Evolutionary conservation across 1,284 basidiomycete genomes (phyloP).

Genomic region (Lentinula novae-zelandiae): DNA sequence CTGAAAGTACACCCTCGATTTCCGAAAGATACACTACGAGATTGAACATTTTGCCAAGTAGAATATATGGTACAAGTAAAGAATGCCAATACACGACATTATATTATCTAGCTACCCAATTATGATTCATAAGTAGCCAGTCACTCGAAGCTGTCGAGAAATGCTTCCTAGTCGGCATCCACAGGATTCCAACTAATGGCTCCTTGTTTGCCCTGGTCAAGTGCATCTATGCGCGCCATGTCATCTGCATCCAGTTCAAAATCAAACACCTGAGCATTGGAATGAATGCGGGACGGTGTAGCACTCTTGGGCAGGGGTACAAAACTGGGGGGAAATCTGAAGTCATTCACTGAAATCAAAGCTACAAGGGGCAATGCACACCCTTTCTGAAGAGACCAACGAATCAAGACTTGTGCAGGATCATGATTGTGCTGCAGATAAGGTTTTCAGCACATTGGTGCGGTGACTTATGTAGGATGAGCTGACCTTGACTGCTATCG

Average conservation of each 20-base stretch:
- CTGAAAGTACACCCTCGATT: not conserved
- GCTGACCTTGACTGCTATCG: constrained; percentile 54
- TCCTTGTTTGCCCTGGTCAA: constrained; percentile 64
- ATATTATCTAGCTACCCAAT: no score
- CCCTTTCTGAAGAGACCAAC: constrained; percentile 85
- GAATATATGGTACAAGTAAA: not conserved
- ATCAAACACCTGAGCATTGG: constrained; percentile 68
- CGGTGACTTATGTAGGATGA: not conserved
- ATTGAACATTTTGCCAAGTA: not conserved
- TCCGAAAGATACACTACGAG: not conserved
- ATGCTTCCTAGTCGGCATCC: constrained; percentile 27
- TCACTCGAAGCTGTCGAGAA: not conserved
- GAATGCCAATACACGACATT: no score
- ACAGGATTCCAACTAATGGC: constrained; percentile 74
- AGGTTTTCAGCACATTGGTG: not conserved
- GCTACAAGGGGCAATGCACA: constrained; percentile 22
- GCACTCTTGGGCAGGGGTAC: constrained; percentile 76
- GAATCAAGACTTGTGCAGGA: constrained; percentile 72
- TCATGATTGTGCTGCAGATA: constrained; percentile 42
- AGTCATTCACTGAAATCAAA: not conserved
- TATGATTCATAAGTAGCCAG: not conserved
- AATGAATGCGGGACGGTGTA: constrained; percentile 61
- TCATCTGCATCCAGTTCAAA: constrained; percentile 66
- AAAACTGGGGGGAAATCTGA: constrained; percentile 34
- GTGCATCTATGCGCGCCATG: constrained; percentile 53